Percentiles rank a stretch among this genome's conserved stretches.
Conservation (phyloP, 352 stramenopile genomes). For the Elongisporangium anandrum region DNA sequence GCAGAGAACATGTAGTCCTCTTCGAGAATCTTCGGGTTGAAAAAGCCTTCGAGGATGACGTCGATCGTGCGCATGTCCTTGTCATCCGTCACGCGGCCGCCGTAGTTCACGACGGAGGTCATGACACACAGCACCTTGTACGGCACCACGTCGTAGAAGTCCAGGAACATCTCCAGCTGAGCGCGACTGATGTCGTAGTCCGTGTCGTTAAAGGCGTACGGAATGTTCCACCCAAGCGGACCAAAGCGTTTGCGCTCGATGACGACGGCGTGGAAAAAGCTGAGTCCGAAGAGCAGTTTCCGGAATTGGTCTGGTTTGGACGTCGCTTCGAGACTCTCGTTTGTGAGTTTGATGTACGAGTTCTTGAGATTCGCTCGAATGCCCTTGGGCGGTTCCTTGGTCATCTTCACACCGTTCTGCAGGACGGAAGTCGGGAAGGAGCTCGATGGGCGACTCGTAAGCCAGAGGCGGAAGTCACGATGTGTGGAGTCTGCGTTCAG, state of each 20-base stretch:
- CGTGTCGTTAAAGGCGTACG: constrained; percentile 93
- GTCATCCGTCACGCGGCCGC: constrained; percentile 91
- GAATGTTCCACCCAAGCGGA: constrained; percentile 91
- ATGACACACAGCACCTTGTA: constrained; percentile 88
- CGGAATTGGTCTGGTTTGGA: constrained; percentile 76
- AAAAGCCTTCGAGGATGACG: constrained; percentile 80
- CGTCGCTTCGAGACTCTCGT: constrained; percentile 63
- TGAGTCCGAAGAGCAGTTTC: constrained; percentile 87
- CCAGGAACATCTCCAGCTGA: constrained; percentile 91
- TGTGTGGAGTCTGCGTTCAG: constrained; percentile 79
- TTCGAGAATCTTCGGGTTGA: constrained; percentile 65
- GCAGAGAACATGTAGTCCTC: constrained; percentile 57
- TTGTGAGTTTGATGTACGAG: constrained; percentile 89
- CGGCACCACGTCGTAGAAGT: constrained; percentile 80
- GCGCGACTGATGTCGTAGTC: constrained; percentile 82
- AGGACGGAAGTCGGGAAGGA: constrained; percentile 86
- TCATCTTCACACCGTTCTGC: constrained; percentile 93
- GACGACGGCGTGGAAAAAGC: constrained; percentile 72
- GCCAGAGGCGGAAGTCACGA: constrained; percentile 92
- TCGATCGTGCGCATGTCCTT: constrained; percentile 88
- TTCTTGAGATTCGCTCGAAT: constrained; percentile 86
- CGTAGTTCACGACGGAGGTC: constrained; percentile 89
- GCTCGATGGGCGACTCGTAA: constrained; percentile 77
- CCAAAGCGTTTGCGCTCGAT: constrained; percentile 90
- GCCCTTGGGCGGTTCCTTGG: constrained; percentile 90